Conservation (phyloP, 78 protist species). For the Emiliania huxleyi region DNA sequence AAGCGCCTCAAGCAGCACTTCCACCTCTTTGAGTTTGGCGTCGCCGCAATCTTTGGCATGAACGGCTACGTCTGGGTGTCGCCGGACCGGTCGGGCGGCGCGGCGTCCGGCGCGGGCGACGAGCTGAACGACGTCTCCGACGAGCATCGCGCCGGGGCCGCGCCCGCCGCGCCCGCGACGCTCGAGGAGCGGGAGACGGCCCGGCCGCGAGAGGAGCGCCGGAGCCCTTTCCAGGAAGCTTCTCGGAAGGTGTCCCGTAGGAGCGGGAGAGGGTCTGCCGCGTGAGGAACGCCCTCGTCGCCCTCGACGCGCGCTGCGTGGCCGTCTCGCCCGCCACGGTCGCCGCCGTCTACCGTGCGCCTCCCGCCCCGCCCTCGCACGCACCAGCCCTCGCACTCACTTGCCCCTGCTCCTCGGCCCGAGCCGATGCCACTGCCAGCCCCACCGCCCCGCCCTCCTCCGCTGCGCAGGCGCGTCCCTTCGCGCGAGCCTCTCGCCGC, state of each 20-base stretch:
- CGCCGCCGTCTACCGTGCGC: neutral
- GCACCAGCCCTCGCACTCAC: too few species aligned
- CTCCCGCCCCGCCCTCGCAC: too few species aligned
- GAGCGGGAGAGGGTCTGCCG: neutral
- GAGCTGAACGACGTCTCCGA: neutral
- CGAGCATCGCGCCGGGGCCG: neutral
- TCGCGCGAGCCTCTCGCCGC: neutral
- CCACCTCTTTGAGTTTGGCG: conserved; percentile 11
- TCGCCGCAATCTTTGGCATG: neutral
- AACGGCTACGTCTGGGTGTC: conserved; percentile 12
- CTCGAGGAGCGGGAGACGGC: too few species aligned
- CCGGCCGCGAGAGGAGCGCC: too few species aligned
- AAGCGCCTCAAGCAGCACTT: conserved; percentile 43
- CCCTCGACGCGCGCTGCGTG: neutral
- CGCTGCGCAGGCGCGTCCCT: neutral
- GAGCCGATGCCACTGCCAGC: too few species aligned
- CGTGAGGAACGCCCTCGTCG: neutral
- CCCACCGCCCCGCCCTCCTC: too few species aligned
- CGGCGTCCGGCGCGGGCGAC: neutral
- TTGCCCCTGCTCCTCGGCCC: too few species aligned
- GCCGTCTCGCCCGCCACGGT: neutral
- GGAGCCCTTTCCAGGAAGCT: too few species aligned
- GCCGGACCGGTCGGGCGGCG: neutral
- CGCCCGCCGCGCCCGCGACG: neutral
- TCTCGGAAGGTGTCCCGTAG: too few species aligned